A percentile compares a stretch with the other conserved stretches of the same genome.
Evolutionary conservation across 2,329 filamentous ascomycete species (phyloP).

Genomic region (Venturia nashicola): DNA sequence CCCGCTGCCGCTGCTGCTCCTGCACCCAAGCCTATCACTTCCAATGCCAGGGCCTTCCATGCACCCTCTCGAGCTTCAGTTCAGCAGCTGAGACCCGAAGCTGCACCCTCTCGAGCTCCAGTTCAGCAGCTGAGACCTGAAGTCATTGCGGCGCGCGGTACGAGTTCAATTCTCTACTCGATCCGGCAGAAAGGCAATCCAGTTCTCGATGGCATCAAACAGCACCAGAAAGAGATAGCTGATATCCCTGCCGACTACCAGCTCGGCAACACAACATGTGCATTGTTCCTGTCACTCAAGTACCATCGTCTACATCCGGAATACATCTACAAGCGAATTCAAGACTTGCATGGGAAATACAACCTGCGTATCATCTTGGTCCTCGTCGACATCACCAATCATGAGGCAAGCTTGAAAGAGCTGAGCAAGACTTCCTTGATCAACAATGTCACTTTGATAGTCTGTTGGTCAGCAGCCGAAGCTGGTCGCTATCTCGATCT

Average conservation of each 20-base stretch:
- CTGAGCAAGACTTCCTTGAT: constrained; percentile 84
- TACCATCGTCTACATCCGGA: constrained; percentile 96
- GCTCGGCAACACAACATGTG: constrained; percentile 75
- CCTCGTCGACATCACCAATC: constrained; percentile 91
- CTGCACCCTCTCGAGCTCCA: background rate
- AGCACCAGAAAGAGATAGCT: constrained; percentile 88
- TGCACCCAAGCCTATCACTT: background rate
- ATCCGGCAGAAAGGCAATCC: constrained; percentile 92
- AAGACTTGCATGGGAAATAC: constrained; percentile 72
- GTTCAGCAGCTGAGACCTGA: constrained; percentile 84
- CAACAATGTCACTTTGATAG: constrained; percentile 81
- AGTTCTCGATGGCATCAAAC: constrained; percentile 68
- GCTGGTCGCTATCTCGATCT: constrained; percentile 87
- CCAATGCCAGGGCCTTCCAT: constrained; percentile 2
- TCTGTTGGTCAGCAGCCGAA: constrained; percentile 91
- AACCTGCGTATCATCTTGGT: constrained; percentile 73
- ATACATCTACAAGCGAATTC: constrained; percentile 92
- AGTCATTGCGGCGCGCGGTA: constrained; percentile 53
- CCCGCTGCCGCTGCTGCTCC: too few relatives aligned
- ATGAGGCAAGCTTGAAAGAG: constrained; percentile 80
- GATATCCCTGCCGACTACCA: constrained; percentile 95
- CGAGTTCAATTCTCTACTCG: constrained; percentile 77
- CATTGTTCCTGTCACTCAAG: constrained; percentile 85
- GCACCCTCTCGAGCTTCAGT: constrained; percentile 25
- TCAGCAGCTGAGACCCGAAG: constrained; percentile 77